Percentiles rank a stretch among this genome's conserved stretches.
phyloP scores from a whole-genome alignment of 805 yeast genomes.

The Candida methanosorbosa region DNA sequence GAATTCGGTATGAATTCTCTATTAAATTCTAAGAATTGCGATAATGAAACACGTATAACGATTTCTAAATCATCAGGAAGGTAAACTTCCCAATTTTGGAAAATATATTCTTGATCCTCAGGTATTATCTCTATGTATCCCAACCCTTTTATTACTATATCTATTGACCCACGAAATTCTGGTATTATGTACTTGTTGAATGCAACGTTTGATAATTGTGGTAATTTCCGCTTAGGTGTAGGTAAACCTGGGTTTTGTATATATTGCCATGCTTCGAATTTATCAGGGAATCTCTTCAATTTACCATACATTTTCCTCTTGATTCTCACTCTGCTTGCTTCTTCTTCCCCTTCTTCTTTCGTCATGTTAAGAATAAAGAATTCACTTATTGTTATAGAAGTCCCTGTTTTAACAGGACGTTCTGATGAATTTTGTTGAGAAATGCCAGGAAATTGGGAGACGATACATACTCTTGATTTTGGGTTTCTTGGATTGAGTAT shows the following conservation, averaged over 20 bases:
- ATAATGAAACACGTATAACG: too few species aligned
- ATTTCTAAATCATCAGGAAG: too few species aligned
- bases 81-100: too few species aligned
- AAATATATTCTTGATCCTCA: too few species aligned
- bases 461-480: too few species aligned
- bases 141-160: constrained; percentile 10
- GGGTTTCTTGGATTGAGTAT: too few species aligned
- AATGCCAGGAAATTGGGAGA: constrained; percentile 1
- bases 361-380: constrained; percentile 7
- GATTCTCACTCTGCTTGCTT: background rate
- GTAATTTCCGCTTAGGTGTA: too few species aligned
- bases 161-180: constrained; percentile 3
- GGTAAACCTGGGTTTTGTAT: too few species aligned
- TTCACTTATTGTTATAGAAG: constrained; percentile 2
- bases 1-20: constrained; percentile 5
- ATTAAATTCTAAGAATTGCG: too few species aligned
- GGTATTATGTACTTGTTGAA: constrained; percentile 5
- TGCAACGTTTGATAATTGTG: too few species aligned
- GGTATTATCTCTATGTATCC: too few species aligned
- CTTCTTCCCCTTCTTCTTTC: constrained; percentile 3
- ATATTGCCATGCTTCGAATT: background rate
- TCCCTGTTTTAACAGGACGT: background rate
- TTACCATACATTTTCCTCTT: constrained; percentile 7
- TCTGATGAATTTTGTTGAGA: background rate
- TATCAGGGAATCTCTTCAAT: background rate